These are phyloP conservation scores for Yarrowia deformans DNA, from an alignment of 805 yeast species.

Conservation along the genomic window DNA sequence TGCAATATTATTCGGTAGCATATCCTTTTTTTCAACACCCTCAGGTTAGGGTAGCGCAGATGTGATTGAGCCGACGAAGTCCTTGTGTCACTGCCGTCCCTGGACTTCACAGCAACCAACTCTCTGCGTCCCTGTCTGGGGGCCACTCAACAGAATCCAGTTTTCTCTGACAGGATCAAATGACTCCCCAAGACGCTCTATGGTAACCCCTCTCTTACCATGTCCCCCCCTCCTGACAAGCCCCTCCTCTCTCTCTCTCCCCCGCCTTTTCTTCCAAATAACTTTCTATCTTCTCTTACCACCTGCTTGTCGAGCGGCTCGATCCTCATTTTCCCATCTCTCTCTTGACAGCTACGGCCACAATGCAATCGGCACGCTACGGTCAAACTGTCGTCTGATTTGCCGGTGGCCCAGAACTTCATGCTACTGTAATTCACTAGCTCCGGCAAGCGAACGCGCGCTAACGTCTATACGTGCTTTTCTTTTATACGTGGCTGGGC, in stretches of 20 bases:
- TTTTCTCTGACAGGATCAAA: no score
- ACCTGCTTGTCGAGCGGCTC: neutral
- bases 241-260: no score
- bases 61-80: no score
- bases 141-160: no score
- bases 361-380: neutral
- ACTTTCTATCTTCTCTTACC: neutral
- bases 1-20: neutral
- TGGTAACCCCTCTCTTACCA: no score
- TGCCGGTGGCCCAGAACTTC: neutral
- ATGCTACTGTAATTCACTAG: neutral
- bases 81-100: no score
- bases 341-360: neutral
- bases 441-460: neutral
- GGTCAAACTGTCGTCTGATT: no score
- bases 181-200: no score
- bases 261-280: no score
- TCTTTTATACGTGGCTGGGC: neutral
- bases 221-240: neutral
- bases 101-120: no score
- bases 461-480: neutral
- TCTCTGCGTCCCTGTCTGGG: no score
- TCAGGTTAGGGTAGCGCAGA: slow-evolving; percentile 16
- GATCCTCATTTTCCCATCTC: neutral
- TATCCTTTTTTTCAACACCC: neutral